Conservation (phyloP, 208 protist genomes). For the Entamoeba invadens region DNA sequence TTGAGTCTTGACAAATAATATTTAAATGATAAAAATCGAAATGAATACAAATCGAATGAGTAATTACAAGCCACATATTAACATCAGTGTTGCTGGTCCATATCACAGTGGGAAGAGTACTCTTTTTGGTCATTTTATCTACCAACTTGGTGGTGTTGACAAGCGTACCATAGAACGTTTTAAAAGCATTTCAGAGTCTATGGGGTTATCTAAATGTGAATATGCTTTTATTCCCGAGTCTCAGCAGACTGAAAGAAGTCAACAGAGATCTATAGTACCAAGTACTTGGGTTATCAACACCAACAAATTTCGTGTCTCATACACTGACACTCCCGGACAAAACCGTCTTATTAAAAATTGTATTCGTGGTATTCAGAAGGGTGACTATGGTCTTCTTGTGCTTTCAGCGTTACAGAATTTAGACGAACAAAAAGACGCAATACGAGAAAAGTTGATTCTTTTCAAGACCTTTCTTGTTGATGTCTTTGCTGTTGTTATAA, state of each 20-base stretch:
- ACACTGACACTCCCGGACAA: slow-evolving; percentile 98
- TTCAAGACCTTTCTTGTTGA: slow-evolving; percentile 63
- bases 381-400: slow-evolving; percentile 65
- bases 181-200: not conserved
- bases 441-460: slow-evolving; percentile 66
- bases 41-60: too few species aligned
- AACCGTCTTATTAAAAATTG: slow-evolving; percentile 99
- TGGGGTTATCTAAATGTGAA: slow-evolving; percentile 63
- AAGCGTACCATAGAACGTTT: slow-evolving; percentile 2
- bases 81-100: not conserved
- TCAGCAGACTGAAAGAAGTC: slow-evolving; percentile 88
- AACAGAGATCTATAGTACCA: slow-evolving; percentile 95
- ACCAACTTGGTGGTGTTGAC: slow-evolving; percentile 20
- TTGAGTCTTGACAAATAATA: too few species aligned
- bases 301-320: slow-evolving; percentile 83
- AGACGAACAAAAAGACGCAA: slow-evolving; percentile 72
- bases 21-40: too few species aligned
- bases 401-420: slow-evolving; percentile 52
- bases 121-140: slow-evolving; percentile 25
- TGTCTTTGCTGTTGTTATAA: slow-evolving; percentile 65
- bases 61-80: too few species aligned
- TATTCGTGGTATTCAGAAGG: slow-evolving; percentile 86
- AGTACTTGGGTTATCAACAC: slow-evolving; percentile 92
- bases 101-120: slow-evolving; percentile 11
- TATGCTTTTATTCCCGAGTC: slow-evolving; percentile 94